Evolutionary conservation across 2,329 filamentous ascomycete species (phyloP), one percentile per base, ranked within the genome.

Genomic region (Alternaria gansuensis): DNA sequence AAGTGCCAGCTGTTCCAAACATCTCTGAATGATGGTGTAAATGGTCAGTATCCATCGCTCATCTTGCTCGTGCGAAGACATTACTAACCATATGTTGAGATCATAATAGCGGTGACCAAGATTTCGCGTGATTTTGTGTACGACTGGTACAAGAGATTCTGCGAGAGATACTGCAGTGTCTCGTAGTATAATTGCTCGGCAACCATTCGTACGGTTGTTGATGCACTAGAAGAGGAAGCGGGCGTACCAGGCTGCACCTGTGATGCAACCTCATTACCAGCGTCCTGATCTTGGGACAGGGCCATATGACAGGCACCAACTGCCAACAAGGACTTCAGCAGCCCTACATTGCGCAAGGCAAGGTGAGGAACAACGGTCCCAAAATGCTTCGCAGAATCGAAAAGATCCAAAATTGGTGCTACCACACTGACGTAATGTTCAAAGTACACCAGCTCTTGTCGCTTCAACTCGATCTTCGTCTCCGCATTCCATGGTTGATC

Each of bases 151-250:
- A 83, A 79, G 72, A 89, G 82, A 0, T 86, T 85, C 36, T 83
- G 82, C 50, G 86, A 84, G 0, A 88, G 76, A 60, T 88, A 88
- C 54, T 86, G 84, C 0, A 89, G 76, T 0, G 86, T 87, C 66
- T 88, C 84, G 63, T 86, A 84, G 66, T 88, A 88, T 59, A 87
- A 88, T 82, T 73, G 70, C 24, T 83, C 71, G 2, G 70, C 70
- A 28, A 45, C 80, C 76, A 48, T 77, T 66, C 60, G 79, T 4
- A 71, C 69, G 6, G 69, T 73, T 10, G 63, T 63, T 3, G 67
- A 55, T 1, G 66, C 45, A 37, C 60, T 67, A 8, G 54, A 44
- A 14, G 61, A 52, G 17, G 63, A 66, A 28, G 49, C 55, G 13
- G 63, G 65, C 1, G 67, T 68, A 21, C 59, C 57, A 33, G 64